Conservation (phyloP, 352 stramenopile genomes). For the Pythium grandisporangium region DNA sequence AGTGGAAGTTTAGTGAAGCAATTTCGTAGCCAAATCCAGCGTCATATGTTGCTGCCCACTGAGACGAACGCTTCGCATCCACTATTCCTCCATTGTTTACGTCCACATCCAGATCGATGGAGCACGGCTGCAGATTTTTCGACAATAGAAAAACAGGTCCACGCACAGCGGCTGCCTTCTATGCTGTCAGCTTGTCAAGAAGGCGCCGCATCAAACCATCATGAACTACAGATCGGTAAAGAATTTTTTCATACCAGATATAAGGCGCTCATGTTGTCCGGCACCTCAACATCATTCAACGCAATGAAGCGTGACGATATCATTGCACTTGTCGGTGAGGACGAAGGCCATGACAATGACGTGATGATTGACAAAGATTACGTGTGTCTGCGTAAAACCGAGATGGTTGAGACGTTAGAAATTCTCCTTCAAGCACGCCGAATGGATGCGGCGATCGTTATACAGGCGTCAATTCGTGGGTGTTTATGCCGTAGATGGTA, state of each 20-base stretch:
- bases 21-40: constrained; percentile 11
- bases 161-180: constrained; percentile 6
- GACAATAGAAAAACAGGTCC: constrained; percentile 8
- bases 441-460: constrained; percentile 6
- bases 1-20: constrained; percentile 9
- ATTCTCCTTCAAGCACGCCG: constrained; percentile 6
- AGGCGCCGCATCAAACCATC: too few species aligned
- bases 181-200: neutral
- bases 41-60: neutral
- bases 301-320: constrained; percentile 1
- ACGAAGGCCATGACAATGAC: too few species aligned
- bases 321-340: too few species aligned
- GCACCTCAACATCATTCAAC: too few species aligned
- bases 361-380: neutral
- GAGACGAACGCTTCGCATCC: neutral
- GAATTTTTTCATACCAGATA: too few species aligned
- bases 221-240: too few species aligned
- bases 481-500: constrained; percentile 8
- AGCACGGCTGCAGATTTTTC: constrained; percentile 2
- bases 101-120: constrained; percentile 1
- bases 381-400: constrained; percentile 4
- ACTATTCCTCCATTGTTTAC: constrained; percentile 15
- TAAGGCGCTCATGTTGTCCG: too few species aligned
- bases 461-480: constrained; percentile 10
- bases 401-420: constrained; percentile 10